phyloP scores from a whole-genome alignment of 768 basidiomycete genomes.

The Trametes gibbosa region DNA sequence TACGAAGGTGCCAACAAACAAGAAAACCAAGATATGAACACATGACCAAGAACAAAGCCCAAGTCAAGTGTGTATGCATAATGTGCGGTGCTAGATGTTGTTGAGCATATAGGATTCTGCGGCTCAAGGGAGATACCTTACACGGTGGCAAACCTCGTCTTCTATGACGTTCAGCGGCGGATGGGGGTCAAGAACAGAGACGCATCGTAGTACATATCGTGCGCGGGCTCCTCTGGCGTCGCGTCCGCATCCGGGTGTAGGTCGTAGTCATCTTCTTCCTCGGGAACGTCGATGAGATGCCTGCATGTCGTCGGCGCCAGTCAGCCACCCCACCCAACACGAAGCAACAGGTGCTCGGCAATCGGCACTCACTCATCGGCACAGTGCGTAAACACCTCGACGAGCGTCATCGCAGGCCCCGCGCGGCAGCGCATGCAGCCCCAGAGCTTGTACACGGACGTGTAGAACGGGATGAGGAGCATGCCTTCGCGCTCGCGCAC shows the following conservation, averaged over 20 bases:
- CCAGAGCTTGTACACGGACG: neutral
- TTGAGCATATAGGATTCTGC: too few species aligned
- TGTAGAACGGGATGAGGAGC: neutral
- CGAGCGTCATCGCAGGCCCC: constrained; percentile 1
- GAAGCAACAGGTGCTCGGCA: too few species aligned
- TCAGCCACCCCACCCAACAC: neutral
- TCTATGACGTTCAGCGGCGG: constrained; percentile 1
- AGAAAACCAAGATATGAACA: too few species aligned
- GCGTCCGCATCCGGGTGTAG: constrained; percentile 2
- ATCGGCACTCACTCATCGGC: neutral
- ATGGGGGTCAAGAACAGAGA: constrained; percentile 10
- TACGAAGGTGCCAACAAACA: too few species aligned
- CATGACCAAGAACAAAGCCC: too few species aligned
- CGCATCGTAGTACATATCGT: constrained; percentile 5
- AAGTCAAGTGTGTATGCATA: too few species aligned
- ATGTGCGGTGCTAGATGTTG: too few species aligned
- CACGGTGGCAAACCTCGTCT: too few species aligned
- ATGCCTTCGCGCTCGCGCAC: neutral
- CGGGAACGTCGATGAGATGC: neutral
- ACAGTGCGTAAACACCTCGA: neutral
- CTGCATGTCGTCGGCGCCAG: neutral
- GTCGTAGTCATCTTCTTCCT: neutral
- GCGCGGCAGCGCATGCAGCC: constrained; percentile 10
- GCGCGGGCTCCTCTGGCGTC: neutral
- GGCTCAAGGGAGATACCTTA: too few species aligned